Evolutionary conservation across 2,329 filamentous ascomycete species (phyloP).

Genomic region (Calonectria pseudoreteaudii): DNA sequence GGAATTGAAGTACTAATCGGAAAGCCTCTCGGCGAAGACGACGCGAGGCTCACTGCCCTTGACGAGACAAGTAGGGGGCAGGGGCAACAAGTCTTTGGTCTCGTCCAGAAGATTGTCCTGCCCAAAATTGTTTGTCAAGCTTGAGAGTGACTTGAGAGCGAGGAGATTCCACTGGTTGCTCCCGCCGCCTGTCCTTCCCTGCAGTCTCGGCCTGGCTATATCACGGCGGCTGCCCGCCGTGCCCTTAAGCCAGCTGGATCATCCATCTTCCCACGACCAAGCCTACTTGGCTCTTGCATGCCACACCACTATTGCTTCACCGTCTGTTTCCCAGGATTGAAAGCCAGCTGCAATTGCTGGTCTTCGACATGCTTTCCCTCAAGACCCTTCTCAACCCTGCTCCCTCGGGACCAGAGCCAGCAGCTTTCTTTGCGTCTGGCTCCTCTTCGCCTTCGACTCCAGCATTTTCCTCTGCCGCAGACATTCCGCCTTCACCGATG

Average conservation of each 20-base stretch:
- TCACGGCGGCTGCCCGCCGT: constrained; percentile 43
- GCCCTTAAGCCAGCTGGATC: constrained; percentile 35
- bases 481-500: constrained; percentile 16
- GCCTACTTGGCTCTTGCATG: constrained; percentile 26
- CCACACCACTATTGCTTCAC: constrained; percentile 5
- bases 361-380: constrained; percentile 70
- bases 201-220: constrained; percentile 41
- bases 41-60: constrained; percentile 35
- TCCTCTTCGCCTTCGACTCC: constrained; percentile 47
- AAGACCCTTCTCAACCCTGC: constrained; percentile 75
- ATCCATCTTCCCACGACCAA: constrained; percentile 32
- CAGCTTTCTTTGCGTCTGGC: constrained; percentile 52
- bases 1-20: constrained; percentile 31
- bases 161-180: constrained; percentile 37
- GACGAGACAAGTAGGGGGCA: constrained; percentile 29
- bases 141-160: constrained; percentile 36
- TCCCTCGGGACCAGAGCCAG: constrained; percentile 55
- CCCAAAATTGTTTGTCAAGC: constrained; percentile 44
- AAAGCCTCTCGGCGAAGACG: constrained; percentile 30
- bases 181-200: constrained; percentile 39
- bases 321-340: constrained; percentile 7
- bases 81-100: constrained; percentile 23
- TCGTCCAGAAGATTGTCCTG: constrained; percentile 26
- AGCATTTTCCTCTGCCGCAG: constrained; percentile 24
- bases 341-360: constrained; percentile 27